Evolutionary conservation across 305 asterid genomes (phyloP), one percentile per base, ranked within the genome.

Genomic region (Stenogyne calaminthoides): DNA sequence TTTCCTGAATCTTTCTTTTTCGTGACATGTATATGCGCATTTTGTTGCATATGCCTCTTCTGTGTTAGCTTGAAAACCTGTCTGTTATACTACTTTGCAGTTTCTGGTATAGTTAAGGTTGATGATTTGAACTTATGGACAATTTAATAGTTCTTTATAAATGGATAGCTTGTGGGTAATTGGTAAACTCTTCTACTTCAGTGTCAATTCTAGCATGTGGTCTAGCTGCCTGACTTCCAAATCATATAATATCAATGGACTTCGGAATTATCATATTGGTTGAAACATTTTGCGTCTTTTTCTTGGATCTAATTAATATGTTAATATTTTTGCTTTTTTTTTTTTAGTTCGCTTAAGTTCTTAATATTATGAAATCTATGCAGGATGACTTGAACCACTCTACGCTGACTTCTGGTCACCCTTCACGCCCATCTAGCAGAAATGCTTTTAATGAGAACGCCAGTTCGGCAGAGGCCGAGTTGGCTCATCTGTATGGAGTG

Each of bases 341-440:
- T 16, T 85, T 74, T 16, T 86, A 86, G 88, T 69, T 64, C 18
- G 6, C 15, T 39, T 22, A 54, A 75, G 36, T 59, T 57, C 8
- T 71, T 67, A 16, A 39, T 56, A 9, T 42, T 9, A 66, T 56
- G n/a, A 34, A 67, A 14, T 79, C 36, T 10, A 16, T 81, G 82
- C 95, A 95, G 99, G 98, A 84, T 73, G 98, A 90, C 81, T 67
- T 87, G 73, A 81, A 85, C 87, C 88, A 82, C n/a, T 68, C 81
- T 25, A 71, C 88, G 77, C 84, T 92, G 22, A 85, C 70, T 55
- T 75, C 97, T 73, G 84, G 86, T 44, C 91, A 81, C 80, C 89
- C 96, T 51, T 92, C 98, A 71, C 95, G 96, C 29, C 97, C 99
- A 9, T 84, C 88, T 19, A 90, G 97, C 77, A 85, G 95, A 77